Evolutionary conservation across 306 rosid species (phyloP).

Genomic region (Pachyrhizus erosus): DNA sequence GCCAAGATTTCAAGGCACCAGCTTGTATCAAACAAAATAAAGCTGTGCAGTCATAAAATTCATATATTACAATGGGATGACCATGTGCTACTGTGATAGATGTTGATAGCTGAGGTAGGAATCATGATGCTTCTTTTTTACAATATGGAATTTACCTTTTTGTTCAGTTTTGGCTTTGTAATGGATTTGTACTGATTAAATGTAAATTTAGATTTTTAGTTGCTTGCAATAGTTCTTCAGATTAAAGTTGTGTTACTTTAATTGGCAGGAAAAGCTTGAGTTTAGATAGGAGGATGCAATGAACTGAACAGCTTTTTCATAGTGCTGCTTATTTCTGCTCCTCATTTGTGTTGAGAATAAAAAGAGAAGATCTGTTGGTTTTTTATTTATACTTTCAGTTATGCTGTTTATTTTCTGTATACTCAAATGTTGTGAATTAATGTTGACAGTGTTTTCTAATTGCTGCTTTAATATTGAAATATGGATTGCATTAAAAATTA

Average conservation of each 20-base stretch:
- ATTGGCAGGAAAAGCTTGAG: constrained; percentile 50
- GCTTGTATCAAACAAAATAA: constrained; percentile 80
- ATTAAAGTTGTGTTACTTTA: constrained; percentile 48
- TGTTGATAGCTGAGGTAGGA: constrained; percentile 83
- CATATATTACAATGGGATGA: constrained; percentile 49
- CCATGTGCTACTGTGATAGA: constrained; percentile 51
- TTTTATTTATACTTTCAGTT: constrained; percentile 24
- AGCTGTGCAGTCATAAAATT: constrained; percentile 71
- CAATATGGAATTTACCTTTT: constrained; percentile 49
- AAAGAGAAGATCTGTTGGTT: constrained; percentile 29
- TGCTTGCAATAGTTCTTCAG: constrained; percentile 56
- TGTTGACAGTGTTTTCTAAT: not conserved
- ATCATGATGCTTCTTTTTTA: constrained; percentile 54
- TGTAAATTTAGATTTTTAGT: constrained; percentile 80
- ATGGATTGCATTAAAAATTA: not conserved
- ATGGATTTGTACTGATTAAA: constrained; percentile 65
- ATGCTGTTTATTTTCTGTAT: constrained; percentile 14
- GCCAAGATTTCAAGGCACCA: constrained; percentile 78
- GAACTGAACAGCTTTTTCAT: constrained; percentile 46
- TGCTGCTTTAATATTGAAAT: constrained; percentile 16
- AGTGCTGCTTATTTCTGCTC: constrained; percentile 43
- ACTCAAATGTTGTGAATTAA: not conserved
- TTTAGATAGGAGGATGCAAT: constrained; percentile 56
- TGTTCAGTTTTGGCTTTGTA: constrained; percentile 62
- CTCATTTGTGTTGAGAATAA: constrained; percentile 39